A percentile compares a stretch with the other conserved stretches of the same genome.
Conservation (phyloP, 305 asterid genomes). For the Fraxinus angustifolia region DNA sequence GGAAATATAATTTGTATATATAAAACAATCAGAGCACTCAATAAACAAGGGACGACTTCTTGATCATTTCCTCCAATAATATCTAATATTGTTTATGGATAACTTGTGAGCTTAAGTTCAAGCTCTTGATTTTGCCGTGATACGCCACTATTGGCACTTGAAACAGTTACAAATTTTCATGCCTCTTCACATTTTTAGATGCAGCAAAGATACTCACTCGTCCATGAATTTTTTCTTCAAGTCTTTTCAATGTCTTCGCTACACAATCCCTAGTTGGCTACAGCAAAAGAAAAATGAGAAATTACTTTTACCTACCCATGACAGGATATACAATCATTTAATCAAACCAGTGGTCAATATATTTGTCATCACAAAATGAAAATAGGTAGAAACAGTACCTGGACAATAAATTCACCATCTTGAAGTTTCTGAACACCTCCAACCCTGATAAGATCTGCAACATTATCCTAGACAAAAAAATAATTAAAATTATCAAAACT, state of each 20-base stretch:
- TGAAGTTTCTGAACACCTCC: constrained; percentile 97
- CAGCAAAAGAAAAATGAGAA: constrained; percentile 24
- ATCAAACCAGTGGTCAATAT: constrained; percentile 8
- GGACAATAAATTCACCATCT: constrained; percentile 96
- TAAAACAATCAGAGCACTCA: not conserved
- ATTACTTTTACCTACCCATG: constrained; percentile 7
- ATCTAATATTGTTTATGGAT: not conserved
- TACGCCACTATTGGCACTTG: not conserved
- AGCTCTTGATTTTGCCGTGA: constrained; percentile 1
- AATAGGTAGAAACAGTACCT: constrained; percentile 40
- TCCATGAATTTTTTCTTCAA: constrained; percentile 96
- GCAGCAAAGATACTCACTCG: constrained; percentile 56
- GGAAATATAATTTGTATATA: not conserved
- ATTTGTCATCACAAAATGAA: not conserved
- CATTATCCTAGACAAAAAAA: constrained; percentile 66
- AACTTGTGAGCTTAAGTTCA: not conserved
- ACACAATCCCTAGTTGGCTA: constrained; percentile 99
- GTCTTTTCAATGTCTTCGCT: constrained; percentile 89
- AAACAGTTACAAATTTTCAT: constrained; percentile 3
- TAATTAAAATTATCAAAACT: not conserved
- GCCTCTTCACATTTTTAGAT: constrained; percentile 1
- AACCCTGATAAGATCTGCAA: constrained; percentile 80
- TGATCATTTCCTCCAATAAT: not conserved
- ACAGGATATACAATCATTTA: not conserved
- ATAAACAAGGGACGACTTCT: not conserved